Evolutionary conservation across 2,329 filamentous ascomycete species (phyloP).

Genomic region (Tothia fuscella): DNA sequence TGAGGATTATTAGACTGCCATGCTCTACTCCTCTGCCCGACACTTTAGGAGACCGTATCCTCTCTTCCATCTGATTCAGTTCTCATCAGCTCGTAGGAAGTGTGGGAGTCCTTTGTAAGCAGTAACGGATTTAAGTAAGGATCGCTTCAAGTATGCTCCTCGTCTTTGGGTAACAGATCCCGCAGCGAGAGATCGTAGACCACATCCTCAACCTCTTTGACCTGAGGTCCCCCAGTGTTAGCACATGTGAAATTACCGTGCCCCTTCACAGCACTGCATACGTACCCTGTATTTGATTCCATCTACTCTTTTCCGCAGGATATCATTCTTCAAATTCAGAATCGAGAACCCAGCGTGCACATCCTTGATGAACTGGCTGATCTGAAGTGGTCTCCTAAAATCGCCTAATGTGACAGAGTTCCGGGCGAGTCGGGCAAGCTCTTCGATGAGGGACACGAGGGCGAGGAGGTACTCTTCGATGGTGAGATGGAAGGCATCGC

Average conservation of each 20-base stretch:
- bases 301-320: conserved; percentile 74
- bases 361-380: conserved; percentile 88
- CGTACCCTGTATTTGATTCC: conserved; percentile 93
- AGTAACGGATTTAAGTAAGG: too few species aligned
- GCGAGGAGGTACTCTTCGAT: conserved; percentile 95
- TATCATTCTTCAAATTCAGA: conserved; percentile 94
- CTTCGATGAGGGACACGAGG: conserved; percentile 76
- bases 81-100: too few species aligned
- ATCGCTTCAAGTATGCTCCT: too few species aligned
- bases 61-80: too few species aligned
- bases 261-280: too few species aligned
- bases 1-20: too few species aligned
- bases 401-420: conserved; percentile 92
- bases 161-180: conserved; percentile 52
- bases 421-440: conserved; percentile 79
- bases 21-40: too few species aligned
- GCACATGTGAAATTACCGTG: too few species aligned
- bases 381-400: conserved; percentile 71
- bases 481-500: conserved; percentile 85
- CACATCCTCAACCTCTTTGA: background rate
- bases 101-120: too few species aligned
- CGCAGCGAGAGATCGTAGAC: conserved; percentile 89
- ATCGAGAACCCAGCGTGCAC: conserved; percentile 93
- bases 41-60: too few species aligned
- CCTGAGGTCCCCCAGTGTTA: background rate